These are phyloP conservation scores for Fusarium sp. DNA, from an alignment of 2,329 filamentous ascomycete species.

Conservation along the genomic window DNA sequence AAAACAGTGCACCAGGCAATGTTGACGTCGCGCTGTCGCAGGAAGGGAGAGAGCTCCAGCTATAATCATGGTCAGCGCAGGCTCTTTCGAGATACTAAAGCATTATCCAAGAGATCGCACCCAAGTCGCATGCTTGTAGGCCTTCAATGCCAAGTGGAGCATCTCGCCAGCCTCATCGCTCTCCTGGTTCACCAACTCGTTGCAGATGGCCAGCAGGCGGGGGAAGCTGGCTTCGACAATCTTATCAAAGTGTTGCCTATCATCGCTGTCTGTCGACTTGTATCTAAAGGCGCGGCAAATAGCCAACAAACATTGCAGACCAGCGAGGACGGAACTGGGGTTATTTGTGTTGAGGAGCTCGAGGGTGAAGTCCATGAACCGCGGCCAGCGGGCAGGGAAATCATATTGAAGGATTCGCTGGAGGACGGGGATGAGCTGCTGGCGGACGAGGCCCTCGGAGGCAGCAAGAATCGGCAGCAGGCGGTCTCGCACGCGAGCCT, in stretches of 20 bases:
- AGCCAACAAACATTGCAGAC: conserved; percentile 91
- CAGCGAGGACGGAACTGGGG: conserved; percentile 87
- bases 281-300: conserved; percentile 97
- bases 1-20: conserved; percentile 98
- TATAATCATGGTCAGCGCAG: conserved; percentile 55
- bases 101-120: conserved; percentile 58
- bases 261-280: conserved; percentile 82
- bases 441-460: conserved; percentile 83
- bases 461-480: conserved; percentile 89
- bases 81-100: not conserved
- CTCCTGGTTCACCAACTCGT: conserved; percentile 88
- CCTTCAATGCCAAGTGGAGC: conserved; percentile 93
- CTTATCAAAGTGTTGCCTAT: conserved; percentile 88
- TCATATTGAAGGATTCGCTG: conserved; percentile 97
- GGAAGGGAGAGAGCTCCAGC: conserved; percentile 85
- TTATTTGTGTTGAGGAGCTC: conserved; percentile 90
- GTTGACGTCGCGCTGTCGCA: conserved; percentile 85
- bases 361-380: conserved; percentile 92
- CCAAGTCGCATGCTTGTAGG: conserved; percentile 98
- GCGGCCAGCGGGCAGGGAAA: conserved; percentile 94
- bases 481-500: conserved; percentile 85
- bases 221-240: conserved; percentile 94
- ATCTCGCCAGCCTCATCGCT: conserved; percentile 97
- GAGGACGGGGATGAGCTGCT: conserved; percentile 92
- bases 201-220: conserved; percentile 86